A percentile compares a stretch with the other conserved stretches of the same genome.
phyloP scores from a whole-genome alignment of 2,329 filamentous ascomycete genomes.

The Diaporthe aspalathi region DNA sequence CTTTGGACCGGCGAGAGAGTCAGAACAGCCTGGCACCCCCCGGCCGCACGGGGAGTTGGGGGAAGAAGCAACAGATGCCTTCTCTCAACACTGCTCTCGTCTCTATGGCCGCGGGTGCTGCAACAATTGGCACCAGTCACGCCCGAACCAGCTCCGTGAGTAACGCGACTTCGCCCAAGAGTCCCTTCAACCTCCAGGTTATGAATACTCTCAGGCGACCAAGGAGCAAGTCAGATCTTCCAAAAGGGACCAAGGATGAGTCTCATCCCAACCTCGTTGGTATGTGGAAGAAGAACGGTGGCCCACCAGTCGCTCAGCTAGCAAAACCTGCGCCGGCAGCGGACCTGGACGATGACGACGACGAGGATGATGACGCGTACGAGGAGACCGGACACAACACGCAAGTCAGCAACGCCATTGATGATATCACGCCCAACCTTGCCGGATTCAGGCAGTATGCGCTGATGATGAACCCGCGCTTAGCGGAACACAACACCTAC shows the following conservation, averaged over 20 bases:
- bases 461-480: conserved; percentile 76
- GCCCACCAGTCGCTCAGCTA: conserved; percentile 63
- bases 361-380: conserved; percentile 63
- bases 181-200: conserved; percentile 59
- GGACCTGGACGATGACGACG: conserved; percentile 56
- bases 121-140: conserved; percentile 67
- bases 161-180: conserved; percentile 65
- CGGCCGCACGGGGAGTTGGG: conserved; percentile 63
- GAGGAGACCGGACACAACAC: conserved; percentile 72
- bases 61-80: conserved; percentile 62
- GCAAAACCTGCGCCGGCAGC: conserved; percentile 48
- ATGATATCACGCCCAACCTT: conserved; percentile 77
- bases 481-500: conserved; percentile 66
- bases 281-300: conserved; percentile 65
- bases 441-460: conserved; percentile 84
- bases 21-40: conserved; percentile 64
- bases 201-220: conserved; percentile 64
- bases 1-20: conserved; percentile 51
- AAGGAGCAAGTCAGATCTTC: conserved; percentile 66
- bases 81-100: conserved; percentile 70
- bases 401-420: conserved; percentile 70
- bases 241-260: conserved; percentile 52
- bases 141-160: conserved; percentile 71
- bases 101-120: conserved; percentile 65
- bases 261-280: conserved; percentile 59